A percentile compares a stretch with the other conserved stretches of the same genome.
Conservation (phyloP, 2,329 filamentous ascomycete genomes). For the Exophiala viscosa region DNA sequence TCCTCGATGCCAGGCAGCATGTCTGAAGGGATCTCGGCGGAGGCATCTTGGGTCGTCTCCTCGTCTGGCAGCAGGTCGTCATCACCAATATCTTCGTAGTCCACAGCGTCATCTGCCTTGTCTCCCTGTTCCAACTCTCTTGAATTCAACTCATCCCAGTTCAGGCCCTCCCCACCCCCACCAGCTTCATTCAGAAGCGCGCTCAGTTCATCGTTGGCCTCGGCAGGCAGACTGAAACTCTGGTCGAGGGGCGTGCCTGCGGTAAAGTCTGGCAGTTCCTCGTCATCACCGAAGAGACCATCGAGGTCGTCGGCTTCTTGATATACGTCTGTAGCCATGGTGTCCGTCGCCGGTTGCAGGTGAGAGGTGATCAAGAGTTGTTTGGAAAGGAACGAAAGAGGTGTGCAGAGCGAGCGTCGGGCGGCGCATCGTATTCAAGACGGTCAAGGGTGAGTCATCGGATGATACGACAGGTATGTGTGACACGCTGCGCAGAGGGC, state of each 20-base stretch:
- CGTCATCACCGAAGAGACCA: slow-evolving; percentile 24
- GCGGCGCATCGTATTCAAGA: slow-evolving; percentile 10
- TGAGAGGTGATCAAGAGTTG: slow-evolving; percentile 2
- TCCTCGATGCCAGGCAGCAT: slow-evolving; percentile 40
- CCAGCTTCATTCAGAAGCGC: slow-evolving; percentile 35
- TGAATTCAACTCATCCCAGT: slow-evolving; percentile 26
- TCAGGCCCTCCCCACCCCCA: slow-evolving; percentile 22
- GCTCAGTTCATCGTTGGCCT: slow-evolving; percentile 25
- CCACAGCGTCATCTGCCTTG: slow-evolving; percentile 88
- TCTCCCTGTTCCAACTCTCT: slow-evolving; percentile 50
- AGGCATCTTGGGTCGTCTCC: slow-evolving; percentile 30
- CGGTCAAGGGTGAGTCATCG: slow-evolving; percentile 35
- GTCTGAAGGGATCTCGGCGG: slow-evolving; percentile 13
- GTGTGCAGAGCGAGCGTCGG: background rate
- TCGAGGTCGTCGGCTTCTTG: slow-evolving; percentile 27
- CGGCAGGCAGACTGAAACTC: slow-evolving; percentile 16
- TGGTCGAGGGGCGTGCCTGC: slow-evolving; percentile 15
- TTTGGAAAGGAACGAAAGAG: slow-evolving; percentile 1
- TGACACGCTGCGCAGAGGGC: too few species aligned
- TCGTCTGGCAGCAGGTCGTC: slow-evolving; percentile 81
- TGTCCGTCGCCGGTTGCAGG: background rate
- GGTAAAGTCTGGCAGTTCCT: slow-evolving; percentile 10
- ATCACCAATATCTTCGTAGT: slow-evolving; percentile 87
- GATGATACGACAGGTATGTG: slow-evolving; percentile 31
- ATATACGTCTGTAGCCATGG: slow-evolving; percentile 21